Percentiles rank a stretch among this genome's conserved stretches.
phyloP scores from a whole-genome alignment of 768 basidiomycete genomes.

The Boletus tomentosulus region DNA sequence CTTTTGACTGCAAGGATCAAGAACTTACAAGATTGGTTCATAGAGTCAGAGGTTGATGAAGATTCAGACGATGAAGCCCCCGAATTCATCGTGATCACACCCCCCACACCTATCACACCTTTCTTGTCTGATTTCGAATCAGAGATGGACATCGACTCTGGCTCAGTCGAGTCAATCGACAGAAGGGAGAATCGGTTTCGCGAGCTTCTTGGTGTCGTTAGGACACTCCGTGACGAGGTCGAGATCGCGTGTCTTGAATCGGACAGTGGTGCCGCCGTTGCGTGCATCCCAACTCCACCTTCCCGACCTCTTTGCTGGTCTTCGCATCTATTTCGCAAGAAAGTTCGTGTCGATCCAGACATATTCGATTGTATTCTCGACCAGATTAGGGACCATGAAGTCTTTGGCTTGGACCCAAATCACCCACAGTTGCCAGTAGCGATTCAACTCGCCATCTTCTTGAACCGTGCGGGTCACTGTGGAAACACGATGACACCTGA shows the following conservation, averaged over 20 bases:
- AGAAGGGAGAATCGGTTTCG: neutral
- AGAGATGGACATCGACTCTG: neutral
- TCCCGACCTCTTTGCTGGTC: neutral
- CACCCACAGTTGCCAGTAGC: slow-evolving; percentile 21
- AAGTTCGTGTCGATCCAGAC: slow-evolving; percentile 20
- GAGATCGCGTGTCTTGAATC: neutral
- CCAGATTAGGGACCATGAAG: slow-evolving; percentile 16
- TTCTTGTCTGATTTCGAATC: neutral
- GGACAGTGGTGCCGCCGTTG: rapidly evolving
- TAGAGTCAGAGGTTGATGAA: no score
- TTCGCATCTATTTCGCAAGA: slow-evolving; percentile 22
- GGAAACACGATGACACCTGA: slow-evolving; percentile 16
- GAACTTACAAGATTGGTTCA: no score
- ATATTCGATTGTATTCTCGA: slow-evolving; percentile 24
- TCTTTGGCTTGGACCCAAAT: slow-evolving; percentile 18
- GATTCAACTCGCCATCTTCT: slow-evolving; percentile 28
- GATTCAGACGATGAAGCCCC: no score
- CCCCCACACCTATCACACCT: neutral
- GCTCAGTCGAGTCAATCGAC: neutral
- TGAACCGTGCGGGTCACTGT: slow-evolving; percentile 19
- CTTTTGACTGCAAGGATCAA: no score
- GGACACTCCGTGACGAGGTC: neutral
- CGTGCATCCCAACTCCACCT: neutral
- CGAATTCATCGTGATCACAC: neutral
- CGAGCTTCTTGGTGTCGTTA: neutral